These are phyloP conservation scores for Sporothrix variecibatus DNA, from an alignment of 2,329 filamentous ascomycete genomes.

Conservation along the genomic window DNA sequence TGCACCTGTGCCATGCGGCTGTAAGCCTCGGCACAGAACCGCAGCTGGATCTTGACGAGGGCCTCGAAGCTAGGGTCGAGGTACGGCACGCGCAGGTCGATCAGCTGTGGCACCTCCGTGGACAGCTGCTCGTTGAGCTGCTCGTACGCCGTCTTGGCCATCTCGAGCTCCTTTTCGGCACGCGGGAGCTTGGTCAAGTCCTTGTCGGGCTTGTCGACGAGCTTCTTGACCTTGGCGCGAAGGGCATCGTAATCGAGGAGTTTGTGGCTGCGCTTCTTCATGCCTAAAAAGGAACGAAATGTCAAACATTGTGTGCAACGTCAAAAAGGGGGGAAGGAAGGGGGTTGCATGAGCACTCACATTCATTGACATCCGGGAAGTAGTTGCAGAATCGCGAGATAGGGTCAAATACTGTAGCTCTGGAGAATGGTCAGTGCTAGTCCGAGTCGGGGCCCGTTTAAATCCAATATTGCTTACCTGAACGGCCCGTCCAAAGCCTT, in stretches of 20 bases:
- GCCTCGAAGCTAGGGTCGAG: slow-evolving; percentile 97
- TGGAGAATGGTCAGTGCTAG: neutral
- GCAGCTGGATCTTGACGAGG: slow-evolving; percentile 95
- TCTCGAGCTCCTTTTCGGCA: slow-evolving; percentile 93
- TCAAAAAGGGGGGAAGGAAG: neutral
- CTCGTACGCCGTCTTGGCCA: slow-evolving; percentile 91
- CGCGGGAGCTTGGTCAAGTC: slow-evolving; percentile 94
- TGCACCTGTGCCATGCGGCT: slow-evolving; percentile 98
- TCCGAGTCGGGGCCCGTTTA: neutral
- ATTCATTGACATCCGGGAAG: slow-evolving; percentile 98
- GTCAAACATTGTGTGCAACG: neutral
- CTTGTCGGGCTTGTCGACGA: slow-evolving; percentile 98
- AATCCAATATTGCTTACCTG: slow-evolving; percentile 47
- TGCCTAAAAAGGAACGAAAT: slow-evolving; percentile 42
- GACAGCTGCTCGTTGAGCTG: slow-evolving; percentile 96
- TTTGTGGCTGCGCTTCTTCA: slow-evolving; percentile 98
- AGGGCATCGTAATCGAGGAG: slow-evolving; percentile 97
- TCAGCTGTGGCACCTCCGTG: slow-evolving; percentile 88
- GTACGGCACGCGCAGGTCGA: slow-evolving; percentile 95
- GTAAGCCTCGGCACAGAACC: slow-evolving; percentile 98
- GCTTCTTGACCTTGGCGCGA: slow-evolving; percentile 92
- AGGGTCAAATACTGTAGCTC: slow-evolving; percentile 86
- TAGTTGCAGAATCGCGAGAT: slow-evolving; percentile 97
- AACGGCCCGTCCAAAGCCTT: slow-evolving; percentile 97
- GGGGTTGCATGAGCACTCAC: slow-evolving; percentile 39